Conservation (phyloP, 1,284 basidiomycete genomes). For the Sutorius eximius region DNA sequence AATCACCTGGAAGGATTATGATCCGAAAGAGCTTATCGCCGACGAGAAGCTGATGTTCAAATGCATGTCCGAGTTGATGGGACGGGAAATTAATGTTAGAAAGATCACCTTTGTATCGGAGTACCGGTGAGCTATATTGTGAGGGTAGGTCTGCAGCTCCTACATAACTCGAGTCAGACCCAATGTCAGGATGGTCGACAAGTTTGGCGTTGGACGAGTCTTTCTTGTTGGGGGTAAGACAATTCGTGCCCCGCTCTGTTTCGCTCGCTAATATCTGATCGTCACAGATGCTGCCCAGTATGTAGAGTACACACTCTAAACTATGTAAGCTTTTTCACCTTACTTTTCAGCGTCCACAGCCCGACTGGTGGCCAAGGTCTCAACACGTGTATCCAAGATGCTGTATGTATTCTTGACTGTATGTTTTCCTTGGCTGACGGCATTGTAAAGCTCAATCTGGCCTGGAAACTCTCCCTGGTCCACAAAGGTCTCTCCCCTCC, state of each 20-base stretch:
- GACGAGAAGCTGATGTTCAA: constrained; percentile 16
- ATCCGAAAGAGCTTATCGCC: constrained; percentile 7
- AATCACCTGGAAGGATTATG: constrained; percentile 29
- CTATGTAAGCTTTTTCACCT: neutral
- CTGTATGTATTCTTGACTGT: constrained; percentile 25
- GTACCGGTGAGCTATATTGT: constrained; percentile 24
- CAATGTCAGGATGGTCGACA: constrained; percentile 31
- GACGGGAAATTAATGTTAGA: constrained; percentile 16
- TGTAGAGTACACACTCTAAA: neutral
- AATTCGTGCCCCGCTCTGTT: no score
- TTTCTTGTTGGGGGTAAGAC: constrained; percentile 39
- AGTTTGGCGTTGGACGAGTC: constrained; percentile 32
- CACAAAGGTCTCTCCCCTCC: constrained; percentile 33
- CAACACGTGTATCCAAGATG: constrained; percentile 42
- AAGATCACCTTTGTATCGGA: constrained; percentile 14
- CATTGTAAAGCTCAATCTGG: constrained; percentile 37
- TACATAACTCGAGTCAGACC: neutral
- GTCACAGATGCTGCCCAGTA: constrained; percentile 7
- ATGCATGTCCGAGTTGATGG: constrained; percentile 16
- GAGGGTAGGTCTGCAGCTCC: neutral
- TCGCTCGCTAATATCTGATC: no score
- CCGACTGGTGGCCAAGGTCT: constrained; percentile 49
- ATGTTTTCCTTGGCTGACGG: neutral
- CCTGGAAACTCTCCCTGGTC: constrained; percentile 44
- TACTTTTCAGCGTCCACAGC: constrained; percentile 41